Evolutionary conservation across 176 grass and related monocot genomes (phyloP).

Genomic region (Lolium rigidum): DNA sequence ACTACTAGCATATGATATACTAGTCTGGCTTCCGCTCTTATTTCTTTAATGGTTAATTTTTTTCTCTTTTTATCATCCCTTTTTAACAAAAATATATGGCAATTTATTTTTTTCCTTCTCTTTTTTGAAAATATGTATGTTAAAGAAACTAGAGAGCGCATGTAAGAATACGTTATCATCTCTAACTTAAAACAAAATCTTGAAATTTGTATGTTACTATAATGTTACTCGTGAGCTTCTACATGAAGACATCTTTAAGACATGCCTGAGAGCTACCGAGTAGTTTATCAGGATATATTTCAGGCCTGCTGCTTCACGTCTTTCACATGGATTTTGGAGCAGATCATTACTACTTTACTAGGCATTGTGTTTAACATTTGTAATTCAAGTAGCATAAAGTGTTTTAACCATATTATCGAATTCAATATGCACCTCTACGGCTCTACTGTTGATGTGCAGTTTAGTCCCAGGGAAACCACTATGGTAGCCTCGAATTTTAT

Average conservation of each 20-base stretch:
- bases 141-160: neutral
- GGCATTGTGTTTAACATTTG: slow-evolving; percentile 25
- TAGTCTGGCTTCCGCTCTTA: neutral
- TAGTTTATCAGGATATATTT: slow-evolving; percentile 24
- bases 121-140: neutral
- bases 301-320: slow-evolving; percentile 25
- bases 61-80: neutral
- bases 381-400: neutral
- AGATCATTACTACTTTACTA: slow-evolving; percentile 23
- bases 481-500: neutral
- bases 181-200: neutral
- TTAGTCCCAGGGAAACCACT: neutral
- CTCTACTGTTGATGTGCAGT: neutral
- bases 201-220: neutral
- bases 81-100: neutral
- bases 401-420: neutral
- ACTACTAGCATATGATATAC: neutral
- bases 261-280: neutral
- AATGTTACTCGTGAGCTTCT: neutral
- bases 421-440: neutral
- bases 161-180: neutral
- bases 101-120: neutral
- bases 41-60: neutral
- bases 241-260: neutral
- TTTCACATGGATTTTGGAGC: slow-evolving; percentile 45